Evolutionary conservation across 768 basidiomycete species (phyloP).

Genomic region (Candolleomyces efflorescens): DNA sequence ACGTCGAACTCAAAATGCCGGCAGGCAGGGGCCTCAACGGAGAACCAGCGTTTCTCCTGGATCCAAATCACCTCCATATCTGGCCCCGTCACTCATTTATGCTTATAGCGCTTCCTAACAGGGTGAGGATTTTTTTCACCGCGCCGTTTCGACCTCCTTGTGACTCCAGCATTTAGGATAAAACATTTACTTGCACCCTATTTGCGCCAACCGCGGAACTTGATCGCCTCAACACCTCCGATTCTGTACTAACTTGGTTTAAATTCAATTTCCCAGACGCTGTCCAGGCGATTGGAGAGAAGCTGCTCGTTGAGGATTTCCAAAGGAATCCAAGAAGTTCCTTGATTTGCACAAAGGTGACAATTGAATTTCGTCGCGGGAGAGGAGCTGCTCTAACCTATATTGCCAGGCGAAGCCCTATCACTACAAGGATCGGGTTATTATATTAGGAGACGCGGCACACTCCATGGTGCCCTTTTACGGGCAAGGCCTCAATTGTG

Average conservation of each 20-base stretch:
- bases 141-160: conserved; percentile 16
- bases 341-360: conserved; percentile 90
- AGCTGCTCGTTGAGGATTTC: conserved; percentile 73
- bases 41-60: conserved; percentile 72
- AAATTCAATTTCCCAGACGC: conserved; percentile 83
- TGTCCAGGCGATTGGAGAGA: conserved; percentile 79
- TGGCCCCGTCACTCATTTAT: conserved; percentile 99
- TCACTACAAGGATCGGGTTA: conserved; percentile 83
- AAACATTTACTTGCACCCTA: conserved; percentile 94
- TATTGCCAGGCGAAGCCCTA: conserved; percentile 70
- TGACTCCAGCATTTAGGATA: conserved; percentile 59
- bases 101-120: conserved; percentile 97
- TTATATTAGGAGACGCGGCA: conserved; percentile 91
- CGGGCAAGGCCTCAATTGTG: conserved; percentile 96
- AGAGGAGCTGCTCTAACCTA: conserved; percentile 20
- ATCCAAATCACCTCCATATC: conserved; percentile 96
- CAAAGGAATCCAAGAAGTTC: conserved; percentile 81
- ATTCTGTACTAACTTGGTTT: conserved; percentile 70
- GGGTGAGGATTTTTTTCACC: conserved; percentile 45
- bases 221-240: conserved; percentile 58
- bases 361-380: conserved; percentile 20
- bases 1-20: conserved; percentile 95
- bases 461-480: conserved; percentile 99
- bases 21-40: conserved; percentile 61
- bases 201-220: conserved; percentile 83